phyloP scores from a whole-genome alignment of 371 early-diverging fungal species.

The Mortierella sp. region DNA sequence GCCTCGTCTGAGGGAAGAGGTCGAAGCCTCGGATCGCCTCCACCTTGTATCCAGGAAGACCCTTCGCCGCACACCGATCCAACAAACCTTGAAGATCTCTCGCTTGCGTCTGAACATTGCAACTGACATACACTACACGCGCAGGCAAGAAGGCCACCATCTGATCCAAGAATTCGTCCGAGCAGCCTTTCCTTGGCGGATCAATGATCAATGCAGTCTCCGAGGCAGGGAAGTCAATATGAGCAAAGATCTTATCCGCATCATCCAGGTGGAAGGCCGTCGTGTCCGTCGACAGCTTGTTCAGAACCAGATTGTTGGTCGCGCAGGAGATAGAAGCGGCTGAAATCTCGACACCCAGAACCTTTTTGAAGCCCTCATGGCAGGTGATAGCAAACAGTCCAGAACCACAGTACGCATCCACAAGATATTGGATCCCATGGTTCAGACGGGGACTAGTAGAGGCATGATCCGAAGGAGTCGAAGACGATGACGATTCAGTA shows the following conservation, averaged over 20 bases:
- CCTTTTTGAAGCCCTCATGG: conserved; percentile 62
- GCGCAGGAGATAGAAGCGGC: conserved; percentile 67
- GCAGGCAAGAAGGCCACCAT: conserved; percentile 69
- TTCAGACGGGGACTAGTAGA: conserved; percentile 8
- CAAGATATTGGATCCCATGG: conserved; percentile 58
- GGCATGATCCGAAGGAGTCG: not conserved
- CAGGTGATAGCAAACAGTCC: conserved; percentile 75
- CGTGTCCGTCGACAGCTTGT: conserved; percentile 61
- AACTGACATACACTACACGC: conserved; percentile 74
- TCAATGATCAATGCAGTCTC: conserved; percentile 74
- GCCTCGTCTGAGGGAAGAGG: conserved; percentile 76
- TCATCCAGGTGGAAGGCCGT: conserved; percentile 66
- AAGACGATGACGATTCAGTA: conserved; percentile 22
- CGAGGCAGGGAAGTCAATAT: conserved; percentile 59
- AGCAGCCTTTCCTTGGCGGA: conserved; percentile 76
- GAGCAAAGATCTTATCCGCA: conserved; percentile 65
- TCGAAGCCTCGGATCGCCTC: conserved; percentile 71
- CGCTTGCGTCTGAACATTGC: conserved; percentile 71
- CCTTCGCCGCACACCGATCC: conserved; percentile 52
- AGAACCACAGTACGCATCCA: conserved; percentile 79
- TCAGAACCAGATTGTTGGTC: conserved; percentile 66
- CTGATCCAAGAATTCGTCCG: conserved; percentile 67
- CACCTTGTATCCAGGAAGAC: conserved; percentile 59
- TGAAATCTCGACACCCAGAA: conserved; percentile 75
- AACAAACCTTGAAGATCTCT: conserved; percentile 63